phyloP scores from a whole-genome alignment of 2,329 filamentous ascomycete genomes.

The Hirsutella thompsonii region DNA sequence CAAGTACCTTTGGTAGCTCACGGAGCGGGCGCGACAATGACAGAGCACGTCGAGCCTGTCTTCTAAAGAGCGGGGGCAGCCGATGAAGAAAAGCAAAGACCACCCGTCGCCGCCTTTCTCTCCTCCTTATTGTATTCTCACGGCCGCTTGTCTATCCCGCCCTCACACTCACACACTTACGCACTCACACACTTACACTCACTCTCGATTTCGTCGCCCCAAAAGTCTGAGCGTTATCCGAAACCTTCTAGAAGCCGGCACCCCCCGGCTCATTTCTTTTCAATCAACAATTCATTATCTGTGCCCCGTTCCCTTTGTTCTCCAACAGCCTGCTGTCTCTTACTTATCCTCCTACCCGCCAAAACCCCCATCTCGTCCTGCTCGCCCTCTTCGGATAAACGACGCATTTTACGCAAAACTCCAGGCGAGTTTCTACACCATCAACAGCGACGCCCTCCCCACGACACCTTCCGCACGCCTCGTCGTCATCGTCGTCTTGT shows the following conservation, averaged over 20 bases:
- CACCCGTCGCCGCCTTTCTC: neutral
- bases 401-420: too few relatives aligned
- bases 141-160: neutral
- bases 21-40: neutral
- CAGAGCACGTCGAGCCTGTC: neutral
- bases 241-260: slow-evolving; percentile 18
- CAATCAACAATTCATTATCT: too few relatives aligned
- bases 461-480: too few relatives aligned
- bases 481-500: too few relatives aligned
- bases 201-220: neutral
- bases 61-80: neutral
- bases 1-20: neutral
- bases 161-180: neutral
- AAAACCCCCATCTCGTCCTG: too few relatives aligned
- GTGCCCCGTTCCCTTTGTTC: neutral
- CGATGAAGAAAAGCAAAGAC: slow-evolving; percentile 1
- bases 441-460: too few relatives aligned
- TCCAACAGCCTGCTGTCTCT: neutral
- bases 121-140: neutral
- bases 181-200: neutral
- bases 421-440: too few relatives aligned
- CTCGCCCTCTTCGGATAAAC: too few relatives aligned
- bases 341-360: neutral
- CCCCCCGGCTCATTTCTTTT: neutral
- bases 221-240: slow-evolving; percentile 4